These are phyloP conservation scores for Xylaria nigripes DNA, from an alignment of 495 filamentous ascomycete species.

Conservation along the genomic window DNA sequence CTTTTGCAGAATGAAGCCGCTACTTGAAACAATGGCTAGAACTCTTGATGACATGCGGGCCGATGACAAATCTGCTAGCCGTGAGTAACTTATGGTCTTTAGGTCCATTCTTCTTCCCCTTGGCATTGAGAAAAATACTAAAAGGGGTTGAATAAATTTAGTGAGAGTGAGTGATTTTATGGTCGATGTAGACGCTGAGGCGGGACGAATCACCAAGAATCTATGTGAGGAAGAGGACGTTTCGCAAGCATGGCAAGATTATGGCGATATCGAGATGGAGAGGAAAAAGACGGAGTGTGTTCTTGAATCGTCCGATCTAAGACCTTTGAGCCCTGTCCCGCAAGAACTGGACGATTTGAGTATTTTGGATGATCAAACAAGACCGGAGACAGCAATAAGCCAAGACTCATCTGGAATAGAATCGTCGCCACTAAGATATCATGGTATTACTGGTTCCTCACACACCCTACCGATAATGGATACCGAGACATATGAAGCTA, in stretches of 20 bases:
- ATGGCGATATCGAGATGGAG: not conserved
- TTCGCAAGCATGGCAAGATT: not conserved
- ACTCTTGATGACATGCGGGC: conserved; percentile 17
- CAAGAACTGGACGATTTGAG: conserved; percentile 1
- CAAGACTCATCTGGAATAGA: not conserved
- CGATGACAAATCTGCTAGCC: conserved; percentile 9
- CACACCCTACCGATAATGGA: not conserved
- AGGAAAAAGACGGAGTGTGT: not conserved
- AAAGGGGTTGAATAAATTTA: not conserved
- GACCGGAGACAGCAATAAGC: not conserved
- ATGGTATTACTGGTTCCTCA: not conserved
- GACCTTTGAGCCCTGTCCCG: not conserved
- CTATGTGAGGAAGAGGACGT: not conserved
- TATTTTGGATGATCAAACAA: not conserved
- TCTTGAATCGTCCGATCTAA: not conserved
- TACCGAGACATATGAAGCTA: not conserved
- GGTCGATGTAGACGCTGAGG: conserved; percentile 6
- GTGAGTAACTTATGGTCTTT: not conserved
- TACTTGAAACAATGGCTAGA: conserved; percentile 16
- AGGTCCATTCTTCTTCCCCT: not conserved
- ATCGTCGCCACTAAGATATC: not conserved
- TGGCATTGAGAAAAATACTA: not conserved
- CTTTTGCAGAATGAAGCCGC: conserved; percentile 5
- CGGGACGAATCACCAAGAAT: not conserved
- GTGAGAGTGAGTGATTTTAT: conserved; percentile 14